Evolutionary conservation across 2,329 filamentous ascomycete genomes (phyloP).

Genomic region (Orbilia oligospora): DNA sequence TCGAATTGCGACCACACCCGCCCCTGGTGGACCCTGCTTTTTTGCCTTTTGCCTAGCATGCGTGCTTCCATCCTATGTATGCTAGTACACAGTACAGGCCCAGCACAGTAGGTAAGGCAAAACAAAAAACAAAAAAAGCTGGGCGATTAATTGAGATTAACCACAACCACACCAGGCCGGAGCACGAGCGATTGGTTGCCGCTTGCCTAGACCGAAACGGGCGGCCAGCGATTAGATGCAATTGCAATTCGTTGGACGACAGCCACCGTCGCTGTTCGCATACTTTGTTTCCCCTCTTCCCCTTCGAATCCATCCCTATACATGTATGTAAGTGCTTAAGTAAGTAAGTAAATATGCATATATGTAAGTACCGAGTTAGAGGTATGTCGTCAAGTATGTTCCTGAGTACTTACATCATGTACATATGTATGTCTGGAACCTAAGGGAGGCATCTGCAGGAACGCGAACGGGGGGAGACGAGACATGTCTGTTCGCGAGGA

Average conservation of each 20-base stretch:
- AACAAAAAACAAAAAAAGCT: constrained; percentile 14
- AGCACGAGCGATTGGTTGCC: constrained; percentile 55
- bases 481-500: constrained; percentile 22
- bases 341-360: background rate
- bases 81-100: no score
- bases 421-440: background rate
- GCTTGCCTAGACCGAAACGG: constrained; percentile 28
- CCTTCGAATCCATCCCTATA: background rate
- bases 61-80: no score
- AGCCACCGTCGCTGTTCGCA: constrained; percentile 22
- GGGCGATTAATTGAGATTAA: constrained; percentile 57
- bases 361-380: background rate
- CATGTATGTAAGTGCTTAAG: background rate
- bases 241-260: constrained; percentile 27
- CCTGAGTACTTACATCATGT: background rate
- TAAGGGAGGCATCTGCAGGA: constrained; percentile 41
- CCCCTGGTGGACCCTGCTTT: constrained; percentile 39
- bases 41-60: background rate
- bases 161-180: constrained; percentile 24
- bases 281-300: background rate
- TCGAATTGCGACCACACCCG: constrained; percentile 58
- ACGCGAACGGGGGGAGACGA: constrained; percentile 35
- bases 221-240: constrained; percentile 25
- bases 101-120: background rate
- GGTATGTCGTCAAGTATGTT: constrained; percentile 1